These are phyloP conservation scores for Leishmania major DNA, from an alignment of 208 protist genomes.

Conservation along the genomic window DNA sequence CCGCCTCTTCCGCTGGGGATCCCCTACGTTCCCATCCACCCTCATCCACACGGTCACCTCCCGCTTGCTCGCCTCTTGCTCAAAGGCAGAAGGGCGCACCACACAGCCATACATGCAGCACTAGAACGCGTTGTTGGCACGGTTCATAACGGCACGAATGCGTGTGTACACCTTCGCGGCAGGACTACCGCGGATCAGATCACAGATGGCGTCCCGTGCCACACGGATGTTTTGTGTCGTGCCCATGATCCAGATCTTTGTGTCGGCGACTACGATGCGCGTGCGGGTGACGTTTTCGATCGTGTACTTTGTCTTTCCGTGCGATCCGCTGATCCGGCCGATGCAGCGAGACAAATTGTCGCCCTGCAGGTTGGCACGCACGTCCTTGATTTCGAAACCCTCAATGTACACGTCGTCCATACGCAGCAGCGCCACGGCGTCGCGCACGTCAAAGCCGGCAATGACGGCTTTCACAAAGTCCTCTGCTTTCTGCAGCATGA, in stretches of 20 bases:
- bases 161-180: conserved; percentile 98
- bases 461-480: conserved; percentile 99
- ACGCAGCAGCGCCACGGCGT: conserved; percentile 98
- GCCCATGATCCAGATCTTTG: conserved; percentile 98
- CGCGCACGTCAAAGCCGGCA: conserved; percentile 95
- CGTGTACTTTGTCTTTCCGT: conserved; percentile 99
- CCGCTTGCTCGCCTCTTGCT: neutral
- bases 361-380: conserved; percentile 90
- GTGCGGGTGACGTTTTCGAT: conserved; percentile 99
- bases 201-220: conserved; percentile 96
- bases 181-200: conserved; percentile 97
- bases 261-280: conserved; percentile 99
- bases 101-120: neutral
- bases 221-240: conserved; percentile 98
- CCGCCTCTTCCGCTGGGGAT: neutral
- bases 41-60: neutral
- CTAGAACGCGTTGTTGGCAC: conserved; percentile 96
- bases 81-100: neutral
- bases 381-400: conserved; percentile 99
- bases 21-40: neutral
- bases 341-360: conserved; percentile 98
- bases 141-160: conserved; percentile 94
- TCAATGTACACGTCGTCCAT: conserved; percentile 99
- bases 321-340: conserved; percentile 99
- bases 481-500: conserved; percentile 95